Base-by-base conservation (phyloP, 768 basidiomycete species). In the Fomitopsis pulvina region DNA sequence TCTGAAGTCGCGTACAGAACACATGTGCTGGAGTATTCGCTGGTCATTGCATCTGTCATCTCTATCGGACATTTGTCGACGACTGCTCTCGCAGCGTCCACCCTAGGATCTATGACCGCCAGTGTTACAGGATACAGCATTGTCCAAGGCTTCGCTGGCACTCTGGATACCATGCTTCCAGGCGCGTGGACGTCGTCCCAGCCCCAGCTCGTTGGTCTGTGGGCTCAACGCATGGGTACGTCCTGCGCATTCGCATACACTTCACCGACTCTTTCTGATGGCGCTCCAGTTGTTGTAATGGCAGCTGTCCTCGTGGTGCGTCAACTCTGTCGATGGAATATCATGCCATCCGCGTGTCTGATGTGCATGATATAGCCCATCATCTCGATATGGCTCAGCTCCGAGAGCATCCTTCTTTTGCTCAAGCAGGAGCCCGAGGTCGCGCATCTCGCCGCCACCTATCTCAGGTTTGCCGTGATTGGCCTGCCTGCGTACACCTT, bases 51-150 rank as follows among this genome's bases (percentile, higher is more conserved):
- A 2, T 84, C 90, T 10, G 89, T 95, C 43, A 66, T 98, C 29
- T 85, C 84, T 10, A 87, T 95, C 21, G 95, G 95, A 0, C 95
- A 97, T 65, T 68, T 97, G 10, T 92, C 91, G 0, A 95, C 92
- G 0, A 80, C 79, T 1, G 89, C 92, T 20, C 79, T 98, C 0
- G 95, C 95, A 2, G 92, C 90, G 6, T 64, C 57, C 40, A 78
- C 74, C 7, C 63, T 77, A 5, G 73, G 70, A 2, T 70, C 68
- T 26, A 73, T 77, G 72, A 77, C 75, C 0, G 68, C 71, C 14
- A 70, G 68, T 53, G 78, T 80, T 11, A 82, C 87, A 1, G 86
- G 80, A 1, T 86, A 85, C 57, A 87, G 83, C 54, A 83, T 95
- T 48, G 70, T 93, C 5, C 85, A 87, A 55, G 92, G 92, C 18